A percentile compares a stretch with the other conserved stretches of the same genome.
phyloP scores from a whole-genome alignment of 1,139 yeast species.

The Suhomyces coccinellae region DNA sequence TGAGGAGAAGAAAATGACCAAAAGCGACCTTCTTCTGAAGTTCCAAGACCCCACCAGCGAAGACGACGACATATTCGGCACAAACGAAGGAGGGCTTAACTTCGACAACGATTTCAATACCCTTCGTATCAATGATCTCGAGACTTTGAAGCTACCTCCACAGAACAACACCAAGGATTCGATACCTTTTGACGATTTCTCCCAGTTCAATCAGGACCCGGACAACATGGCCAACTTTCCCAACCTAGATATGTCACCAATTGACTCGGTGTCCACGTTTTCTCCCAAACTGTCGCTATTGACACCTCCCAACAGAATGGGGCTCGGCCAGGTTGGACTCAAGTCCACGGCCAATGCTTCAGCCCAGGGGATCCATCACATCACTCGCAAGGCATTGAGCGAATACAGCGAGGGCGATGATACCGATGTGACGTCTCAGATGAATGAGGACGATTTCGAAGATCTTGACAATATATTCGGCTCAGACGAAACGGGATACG shows the following conservation, averaged over 20 bases:
- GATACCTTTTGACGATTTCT: slow-evolving; percentile 10
- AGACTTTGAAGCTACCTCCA: slow-evolving; percentile 15
- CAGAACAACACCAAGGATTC: slow-evolving; percentile 3
- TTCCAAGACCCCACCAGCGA: slow-evolving; percentile 22
- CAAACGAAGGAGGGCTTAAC: slow-evolving; percentile 20
- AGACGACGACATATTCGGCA: slow-evolving; percentile 35
- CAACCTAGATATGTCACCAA: slow-evolving; percentile 14
- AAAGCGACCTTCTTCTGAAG: slow-evolving; percentile 16
- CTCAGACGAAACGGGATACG: slow-evolving; percentile 39
- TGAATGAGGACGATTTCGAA: slow-evolving; percentile 45
- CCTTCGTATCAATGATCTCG: slow-evolving; percentile 22
- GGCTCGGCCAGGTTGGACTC: slow-evolving; percentile 5
- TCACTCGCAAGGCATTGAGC: slow-evolving; percentile 26
- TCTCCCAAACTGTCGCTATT: slow-evolving; percentile 25
- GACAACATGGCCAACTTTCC: slow-evolving; percentile 5
- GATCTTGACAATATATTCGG: slow-evolving; percentile 44
- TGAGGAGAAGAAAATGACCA: slow-evolving; percentile 7
- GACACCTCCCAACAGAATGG: slow-evolving; percentile 11
- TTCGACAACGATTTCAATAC: slow-evolving; percentile 28
- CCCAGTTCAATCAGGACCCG: slow-evolving; percentile 5
- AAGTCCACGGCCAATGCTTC: background rate
- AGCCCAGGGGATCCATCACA: slow-evolving; percentile 4
- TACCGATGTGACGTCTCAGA: slow-evolving; percentile 43
- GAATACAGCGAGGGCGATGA: slow-evolving; percentile 42
- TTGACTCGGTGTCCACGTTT: slow-evolving; percentile 26